Evolutionary conservation across 2,329 filamentous ascomycete genomes (phyloP).

Genomic region (Hypoxylon sp.): DNA sequence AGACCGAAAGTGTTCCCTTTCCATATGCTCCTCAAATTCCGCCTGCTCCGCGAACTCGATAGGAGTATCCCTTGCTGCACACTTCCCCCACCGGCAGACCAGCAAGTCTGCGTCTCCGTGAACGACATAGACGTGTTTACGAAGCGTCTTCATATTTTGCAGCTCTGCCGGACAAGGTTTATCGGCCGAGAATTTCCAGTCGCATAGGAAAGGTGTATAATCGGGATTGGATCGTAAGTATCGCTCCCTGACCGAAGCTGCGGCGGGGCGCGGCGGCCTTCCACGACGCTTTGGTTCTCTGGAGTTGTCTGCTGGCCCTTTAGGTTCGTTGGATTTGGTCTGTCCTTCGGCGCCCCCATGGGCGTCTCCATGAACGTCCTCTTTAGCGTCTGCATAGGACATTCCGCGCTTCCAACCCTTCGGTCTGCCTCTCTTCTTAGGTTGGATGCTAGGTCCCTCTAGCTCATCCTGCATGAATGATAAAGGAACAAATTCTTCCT

Average conservation of each 20-base stretch:
- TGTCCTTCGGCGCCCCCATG: slow-evolving; percentile 23
- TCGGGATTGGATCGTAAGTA: slow-evolving; percentile 58
- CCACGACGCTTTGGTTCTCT: slow-evolving; percentile 55
- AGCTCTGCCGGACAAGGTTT: slow-evolving; percentile 67
- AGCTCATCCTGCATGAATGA: slow-evolving; percentile 16
- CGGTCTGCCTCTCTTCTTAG: slow-evolving; percentile 59
- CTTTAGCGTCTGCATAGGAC: slow-evolving; percentile 45
- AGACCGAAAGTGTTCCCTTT: slow-evolving; percentile 64
- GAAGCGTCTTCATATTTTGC: slow-evolving; percentile 70
- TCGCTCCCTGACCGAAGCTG: slow-evolving; percentile 55
- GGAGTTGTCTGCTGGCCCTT: slow-evolving; percentile 29
- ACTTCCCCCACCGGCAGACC: slow-evolving; percentile 58
- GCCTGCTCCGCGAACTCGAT: slow-evolving; percentile 41
- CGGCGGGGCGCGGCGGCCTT: slow-evolving; percentile 55
- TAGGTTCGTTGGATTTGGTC: slow-evolving; percentile 34
- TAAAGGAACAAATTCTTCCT: slow-evolving; percentile 17
- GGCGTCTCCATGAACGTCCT: slow-evolving; percentile 36
- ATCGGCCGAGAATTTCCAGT: slow-evolving; percentile 59
- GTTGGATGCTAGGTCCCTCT: slow-evolving; percentile 35
- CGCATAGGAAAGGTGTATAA: slow-evolving; percentile 67
- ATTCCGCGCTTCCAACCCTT: slow-evolving; percentile 59
- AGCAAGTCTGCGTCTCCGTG: slow-evolving; percentile 54
- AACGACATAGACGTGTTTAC: slow-evolving; percentile 63
- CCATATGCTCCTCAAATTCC: slow-evolving; percentile 63
- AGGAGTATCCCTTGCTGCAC: slow-evolving; percentile 46